Evolutionary conservation across 768 basidiomycete species (phyloP), one percentile per base, ranked within the genome.

Genomic region (Holtermanniella nyarrowii): DNA sequence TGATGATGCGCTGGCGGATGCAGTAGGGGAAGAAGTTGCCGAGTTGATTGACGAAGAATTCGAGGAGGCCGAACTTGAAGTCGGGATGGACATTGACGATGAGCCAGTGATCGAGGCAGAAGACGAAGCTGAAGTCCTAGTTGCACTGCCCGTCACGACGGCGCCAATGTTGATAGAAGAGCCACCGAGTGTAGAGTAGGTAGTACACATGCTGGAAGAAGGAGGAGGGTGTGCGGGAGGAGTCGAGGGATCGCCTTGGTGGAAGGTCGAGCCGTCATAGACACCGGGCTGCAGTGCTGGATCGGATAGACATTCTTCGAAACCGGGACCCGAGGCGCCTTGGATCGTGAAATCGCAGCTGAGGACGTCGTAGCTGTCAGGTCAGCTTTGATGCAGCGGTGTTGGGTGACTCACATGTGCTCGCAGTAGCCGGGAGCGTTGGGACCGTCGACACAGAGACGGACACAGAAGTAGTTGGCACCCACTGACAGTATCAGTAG

Each of bases 141-240:
- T 37, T 7, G 23, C 44, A 21, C 24, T 21, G 2, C 25, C 7
- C 4, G 52, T 51, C 5, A 51, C 44, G 39, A 50, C 60, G 11
- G 55, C 58, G 26, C 53, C 55, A 45, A 55, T 58, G 5, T 14
- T 18, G 13, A 42, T 37, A 10, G 46, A 41, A n/a, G 63, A 63
- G 10, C 63, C 63, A 3, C 63, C 82, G 50, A 86, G 77, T 4
- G 79, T 79, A 43, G 74, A 72, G 16, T 75, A 53, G 2, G 77
- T 55, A 14, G 73, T 74, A 74, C 88, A 90, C 20, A 76, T 70
- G 16, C 80, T 83, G 2, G 82, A 81, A 3, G 79, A 60, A 0
- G 81, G 82, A 16, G 74, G 64, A 3, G 76, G 71, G 58, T 76
- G 75, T 3, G 75, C 60, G 1, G 67, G 59, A 0, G 77, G 77